Base-by-base conservation (phyloP, 257 asterid genomes). In the Scutellaria baicalensis region DNA sequence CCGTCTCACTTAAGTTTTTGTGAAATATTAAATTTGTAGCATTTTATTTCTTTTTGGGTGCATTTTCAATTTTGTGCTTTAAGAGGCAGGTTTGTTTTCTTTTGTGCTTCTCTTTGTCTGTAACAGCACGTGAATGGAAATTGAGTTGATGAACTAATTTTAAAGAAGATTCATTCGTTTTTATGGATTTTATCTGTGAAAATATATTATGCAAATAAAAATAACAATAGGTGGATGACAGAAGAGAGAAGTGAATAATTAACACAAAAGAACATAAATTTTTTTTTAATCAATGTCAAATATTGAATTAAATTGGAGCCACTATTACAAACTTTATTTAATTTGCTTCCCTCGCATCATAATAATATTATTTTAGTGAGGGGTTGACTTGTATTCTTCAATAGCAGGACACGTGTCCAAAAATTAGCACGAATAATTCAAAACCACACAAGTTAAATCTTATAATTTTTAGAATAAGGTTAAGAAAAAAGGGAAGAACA, bases 331-430 rank as follows among this genome's bases (percentile, higher is more conserved):
- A n/a, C 23, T 2, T 14, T 39, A 54, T 33, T 40, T 40, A 62
- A 64, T 21, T 12, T 27, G 20, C n/a, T 33, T 14, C 36, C 23
- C 35, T 18, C 50, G n/a, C 9, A 52, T 64, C 14, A 47, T 47
- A 47, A 47, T 47, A 47, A 12, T 12, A 33, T 50, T 4, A 23
- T 7, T 54, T 9, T 11, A 14, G 44, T 8, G 23, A 42, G 23
- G 20, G 66, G 75, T 61, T 51, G 71, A 44, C 75, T 62, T 35
- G 11, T 20, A 62, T 9, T 59, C 57, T 16, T 38, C 18, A 1
- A 11, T 31, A 71, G 35, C 12, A 57, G 6, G 65, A 76, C 77
- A 65, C 74, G 70, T 77, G 73, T 64, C 67, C 67, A 12, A 7
- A 16, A 40, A 65, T 35, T 47, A 20, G 4, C 12, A 45, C 47